phyloP scores from a whole-genome alignment of 2,329 filamentous ascomycete genomes.

The Arthrobotrys sinensis region DNA sequence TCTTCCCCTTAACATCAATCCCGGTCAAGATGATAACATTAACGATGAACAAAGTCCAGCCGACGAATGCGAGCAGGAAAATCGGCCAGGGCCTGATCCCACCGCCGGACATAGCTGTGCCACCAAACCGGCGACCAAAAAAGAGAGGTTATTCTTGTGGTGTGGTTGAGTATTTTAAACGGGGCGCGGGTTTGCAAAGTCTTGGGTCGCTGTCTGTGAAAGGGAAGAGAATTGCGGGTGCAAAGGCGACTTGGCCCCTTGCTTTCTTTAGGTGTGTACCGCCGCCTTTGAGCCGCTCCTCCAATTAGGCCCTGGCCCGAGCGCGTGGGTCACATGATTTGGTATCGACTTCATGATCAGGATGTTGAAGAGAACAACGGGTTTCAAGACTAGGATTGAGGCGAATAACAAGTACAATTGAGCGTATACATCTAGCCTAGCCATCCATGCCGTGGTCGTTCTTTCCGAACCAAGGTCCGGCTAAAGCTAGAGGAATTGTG shows the following conservation, averaged over 20 bases:
- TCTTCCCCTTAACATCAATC: slow-evolving; percentile 18
- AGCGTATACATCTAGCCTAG: too few relatives aligned
- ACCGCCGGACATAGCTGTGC: slow-evolving; percentile 22
- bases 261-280: background rate
- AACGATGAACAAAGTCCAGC: slow-evolving; percentile 6
- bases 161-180: slow-evolving; percentile 1
- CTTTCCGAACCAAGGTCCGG: too few relatives aligned
- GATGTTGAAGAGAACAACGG: too few relatives aligned
- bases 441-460: too few relatives aligned
- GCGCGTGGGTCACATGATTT: slow-evolving; percentile 15
- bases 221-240: background rate
- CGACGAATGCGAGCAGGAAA: slow-evolving; percentile 30
- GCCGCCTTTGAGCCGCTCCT: background rate
- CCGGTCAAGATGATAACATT: slow-evolving; percentile 30
- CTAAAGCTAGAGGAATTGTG: too few relatives aligned
- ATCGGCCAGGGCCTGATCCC: slow-evolving; percentile 33
- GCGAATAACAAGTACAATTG: too few relatives aligned
- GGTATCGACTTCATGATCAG: background rate
- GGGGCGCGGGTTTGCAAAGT: slow-evolving; percentile 1
- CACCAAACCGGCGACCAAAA: slow-evolving; percentile 11
- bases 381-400: too few relatives aligned
- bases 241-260: background rate
- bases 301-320: background rate
- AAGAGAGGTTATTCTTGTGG: background rate
- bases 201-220: slow-evolving; percentile 3